Conservation (phyloP, 129 eudicot genomes). For the Kitagawia praeruptora region DNA sequence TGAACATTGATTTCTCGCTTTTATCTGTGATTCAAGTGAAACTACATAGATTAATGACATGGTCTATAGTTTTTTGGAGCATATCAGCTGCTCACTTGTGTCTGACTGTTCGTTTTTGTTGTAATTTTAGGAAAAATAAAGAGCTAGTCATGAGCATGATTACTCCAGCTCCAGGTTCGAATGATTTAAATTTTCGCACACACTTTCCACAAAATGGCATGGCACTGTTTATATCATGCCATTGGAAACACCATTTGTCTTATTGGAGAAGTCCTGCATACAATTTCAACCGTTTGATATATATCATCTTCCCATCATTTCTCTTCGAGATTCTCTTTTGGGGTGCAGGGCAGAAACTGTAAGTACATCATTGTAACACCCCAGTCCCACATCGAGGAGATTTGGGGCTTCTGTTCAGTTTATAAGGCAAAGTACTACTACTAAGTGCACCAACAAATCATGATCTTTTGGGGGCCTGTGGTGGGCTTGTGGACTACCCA, state of each 20-base stretch:
- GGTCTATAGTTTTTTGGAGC: too few species aligned
- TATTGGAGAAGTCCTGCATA: constrained; percentile 21
- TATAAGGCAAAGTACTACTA: too few species aligned
- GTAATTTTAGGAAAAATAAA: constrained; percentile 14
- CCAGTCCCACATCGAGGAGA: too few species aligned
- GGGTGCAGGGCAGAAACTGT: constrained; percentile 20
- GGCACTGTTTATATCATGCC: constrained; percentile 18
- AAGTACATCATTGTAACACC: too few species aligned
- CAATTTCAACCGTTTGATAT: constrained; percentile 14
- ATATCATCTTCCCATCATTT: constrained; percentile 4
- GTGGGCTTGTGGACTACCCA: too few species aligned
- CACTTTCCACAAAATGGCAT: constrained; percentile 20
- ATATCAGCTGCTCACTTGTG: not conserved
- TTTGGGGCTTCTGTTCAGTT: too few species aligned
- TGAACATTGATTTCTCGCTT: too few species aligned
- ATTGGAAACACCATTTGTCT: constrained; percentile 21
- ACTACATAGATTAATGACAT: too few species aligned
- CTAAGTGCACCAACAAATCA: too few species aligned
- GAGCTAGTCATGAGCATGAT: constrained; percentile 13
- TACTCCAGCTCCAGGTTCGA: constrained; percentile 16
- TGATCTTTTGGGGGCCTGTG: too few species aligned
- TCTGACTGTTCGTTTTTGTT: not conserved
- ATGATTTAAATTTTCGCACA: constrained; percentile 10
- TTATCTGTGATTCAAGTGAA: too few species aligned
- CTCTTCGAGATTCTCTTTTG: constrained; percentile 18